These are phyloP conservation scores for Kodamaea sagamina DNA, from an alignment of 805 yeast species.

Conservation along the genomic window DNA sequence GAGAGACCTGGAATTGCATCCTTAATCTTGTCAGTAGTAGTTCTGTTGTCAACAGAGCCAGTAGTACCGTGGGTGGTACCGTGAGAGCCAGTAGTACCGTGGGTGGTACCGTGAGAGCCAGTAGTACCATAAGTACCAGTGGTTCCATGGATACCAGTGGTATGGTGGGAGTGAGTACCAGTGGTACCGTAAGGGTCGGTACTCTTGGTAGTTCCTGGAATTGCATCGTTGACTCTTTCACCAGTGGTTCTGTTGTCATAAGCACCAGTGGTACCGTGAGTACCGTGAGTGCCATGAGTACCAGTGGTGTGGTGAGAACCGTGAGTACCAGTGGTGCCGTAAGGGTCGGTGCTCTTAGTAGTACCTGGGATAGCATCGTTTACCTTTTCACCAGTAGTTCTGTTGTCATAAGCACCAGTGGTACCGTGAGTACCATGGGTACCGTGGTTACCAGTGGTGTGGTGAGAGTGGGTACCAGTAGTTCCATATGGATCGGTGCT, in stretches of 20 bases:
- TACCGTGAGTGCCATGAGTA: conserved; percentile 14
- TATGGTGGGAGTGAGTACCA: neutral
- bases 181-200: conserved; percentile 16
- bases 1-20: no score
- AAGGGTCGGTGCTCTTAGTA: conserved; percentile 14
- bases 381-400: conserved; percentile 12
- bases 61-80: conserved; percentile 3
- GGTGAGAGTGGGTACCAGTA: neutral
- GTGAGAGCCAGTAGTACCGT: conserved; percentile 9
- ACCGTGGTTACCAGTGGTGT: conserved; percentile 3
- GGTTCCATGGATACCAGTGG: neutral
- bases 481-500: conserved; percentile 16
- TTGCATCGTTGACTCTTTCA: conserved; percentile 1
- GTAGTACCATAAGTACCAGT: conserved; percentile 7
- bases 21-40: no score
- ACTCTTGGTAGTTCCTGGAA: conserved; percentile 18
- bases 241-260: neutral
- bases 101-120: conserved; percentile 10
- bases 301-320: conserved; percentile 8
- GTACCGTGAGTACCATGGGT: conserved; percentile 2
- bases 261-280: conserved; percentile 15
- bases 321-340: conserved; percentile 5
- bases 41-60: no score
- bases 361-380: conserved; percentile 18
- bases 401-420: conserved; percentile 11